A percentile compares a stretch with the other conserved stretches of the same genome.
phyloP scores from a whole-genome alignment of 257 asterid genomes.

The Osmanthus fragrans region DNA sequence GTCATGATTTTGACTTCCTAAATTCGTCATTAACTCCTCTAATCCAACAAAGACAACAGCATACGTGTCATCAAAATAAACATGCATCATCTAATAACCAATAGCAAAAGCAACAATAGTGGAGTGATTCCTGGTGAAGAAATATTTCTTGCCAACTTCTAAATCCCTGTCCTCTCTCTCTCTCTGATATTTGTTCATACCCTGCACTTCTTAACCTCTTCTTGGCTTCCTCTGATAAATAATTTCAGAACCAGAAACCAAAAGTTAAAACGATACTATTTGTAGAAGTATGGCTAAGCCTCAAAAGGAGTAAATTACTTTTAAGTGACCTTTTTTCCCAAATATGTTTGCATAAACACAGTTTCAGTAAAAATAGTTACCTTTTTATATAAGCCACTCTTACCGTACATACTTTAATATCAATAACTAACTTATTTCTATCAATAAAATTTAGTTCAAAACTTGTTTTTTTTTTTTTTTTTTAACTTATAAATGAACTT shows the following conservation, averaged over 20 bases:
- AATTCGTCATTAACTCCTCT: slow-evolving; percentile 91
- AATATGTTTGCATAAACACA: background rate
- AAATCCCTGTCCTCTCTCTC: slow-evolving; percentile 83
- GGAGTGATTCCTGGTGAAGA: slow-evolving; percentile 88
- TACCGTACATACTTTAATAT: background rate
- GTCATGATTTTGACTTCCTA: too few relatives aligned
- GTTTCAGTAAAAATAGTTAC: background rate
- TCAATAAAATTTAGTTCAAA: background rate
- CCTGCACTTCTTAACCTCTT: slow-evolving; percentile 66
- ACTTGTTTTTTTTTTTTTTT: too few relatives aligned
- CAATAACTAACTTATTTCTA: background rate
- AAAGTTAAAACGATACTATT: background rate
- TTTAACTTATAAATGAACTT: background rate
- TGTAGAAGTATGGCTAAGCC: background rate
- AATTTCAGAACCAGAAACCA: slow-evolving; percentile 11
- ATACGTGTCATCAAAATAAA: slow-evolving; percentile 6
- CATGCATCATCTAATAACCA: slow-evolving; percentile 33
- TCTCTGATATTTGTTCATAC: slow-evolving; percentile 72
- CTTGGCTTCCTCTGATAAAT: slow-evolving; percentile 72
- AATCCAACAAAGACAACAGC: slow-evolving; percentile 24
- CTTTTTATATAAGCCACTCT: background rate
- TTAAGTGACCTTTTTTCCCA: background rate
- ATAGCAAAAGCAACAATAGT: slow-evolving; percentile 93
- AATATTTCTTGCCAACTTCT: slow-evolving; percentile 83
- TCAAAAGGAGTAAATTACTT: too few relatives aligned